Percentiles rank a stretch among this genome's conserved stretches.
These are phyloP conservation scores for Lentinula sp. DNA, from an alignment of 768 basidiomycete species.

Conservation along the genomic window DNA sequence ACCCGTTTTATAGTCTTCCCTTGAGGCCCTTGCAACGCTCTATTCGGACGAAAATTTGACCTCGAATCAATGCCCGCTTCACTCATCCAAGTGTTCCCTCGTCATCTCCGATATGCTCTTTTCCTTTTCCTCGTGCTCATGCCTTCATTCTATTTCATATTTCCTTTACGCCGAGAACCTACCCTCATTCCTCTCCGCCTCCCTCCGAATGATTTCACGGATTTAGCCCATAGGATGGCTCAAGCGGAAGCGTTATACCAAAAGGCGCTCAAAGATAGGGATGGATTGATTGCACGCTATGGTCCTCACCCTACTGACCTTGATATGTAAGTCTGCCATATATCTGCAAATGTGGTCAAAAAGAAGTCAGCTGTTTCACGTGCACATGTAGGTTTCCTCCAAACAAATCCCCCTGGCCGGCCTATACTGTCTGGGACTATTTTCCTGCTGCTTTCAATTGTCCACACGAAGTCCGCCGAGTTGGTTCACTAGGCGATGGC, in stretches of 20 bases:
- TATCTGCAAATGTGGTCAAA: background rate
- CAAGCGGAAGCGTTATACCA: slow-evolving; percentile 41
- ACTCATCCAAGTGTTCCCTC: slow-evolving; percentile 5
- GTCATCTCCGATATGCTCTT: slow-evolving; percentile 50
- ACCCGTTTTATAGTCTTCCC: no score
- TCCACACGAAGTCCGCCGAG: slow-evolving; percentile 41
- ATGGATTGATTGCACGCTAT: slow-evolving; percentile 46
- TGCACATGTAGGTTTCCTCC: slow-evolving; percentile 41
- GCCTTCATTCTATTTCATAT: slow-evolving; percentile 42
- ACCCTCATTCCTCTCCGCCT: slow-evolving; percentile 28
- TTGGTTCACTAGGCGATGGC: slow-evolving; percentile 55
- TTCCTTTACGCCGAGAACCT: slow-evolving; percentile 24
- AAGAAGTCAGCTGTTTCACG: slow-evolving; percentile 6
- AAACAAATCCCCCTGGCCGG: slow-evolving; percentile 45
- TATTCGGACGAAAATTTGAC: background rate
- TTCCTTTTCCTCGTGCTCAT: slow-evolving; percentile 34
- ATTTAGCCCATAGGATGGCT: slow-evolving; percentile 31
- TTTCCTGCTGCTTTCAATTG: slow-evolving; percentile 48
- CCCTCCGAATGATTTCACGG: slow-evolving; percentile 22
- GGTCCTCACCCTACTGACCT: slow-evolving; percentile 46
- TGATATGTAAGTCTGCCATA: slow-evolving; percentile 29
- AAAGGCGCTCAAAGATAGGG: slow-evolving; percentile 31
- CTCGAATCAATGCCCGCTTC: background rate
- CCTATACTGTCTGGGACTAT: slow-evolving; percentile 55
- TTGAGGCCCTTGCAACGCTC: background rate